Conservation (phyloP, 1,139 yeast species). For the Pichia sp. region DNA sequence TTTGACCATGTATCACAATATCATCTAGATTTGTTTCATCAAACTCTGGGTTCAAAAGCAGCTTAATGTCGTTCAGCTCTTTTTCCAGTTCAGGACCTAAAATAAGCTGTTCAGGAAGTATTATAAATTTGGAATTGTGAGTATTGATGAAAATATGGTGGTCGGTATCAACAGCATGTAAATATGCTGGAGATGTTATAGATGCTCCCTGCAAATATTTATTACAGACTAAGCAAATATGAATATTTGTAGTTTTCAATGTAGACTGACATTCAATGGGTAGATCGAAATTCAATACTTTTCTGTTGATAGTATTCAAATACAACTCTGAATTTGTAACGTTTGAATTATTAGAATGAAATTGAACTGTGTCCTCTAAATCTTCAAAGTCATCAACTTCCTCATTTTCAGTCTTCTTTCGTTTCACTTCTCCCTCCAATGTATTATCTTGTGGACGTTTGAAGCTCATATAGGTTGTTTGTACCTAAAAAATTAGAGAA, state of each 20-base stretch:
- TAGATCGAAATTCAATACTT: constrained; percentile 59
- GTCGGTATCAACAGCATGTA: constrained; percentile 53
- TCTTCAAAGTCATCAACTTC: constrained; percentile 12
- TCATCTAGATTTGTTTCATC: constrained; percentile 27
- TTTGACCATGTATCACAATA: constrained; percentile 26
- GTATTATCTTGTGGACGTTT: neutral
- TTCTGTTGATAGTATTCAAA: constrained; percentile 49
- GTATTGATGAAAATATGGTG: constrained; percentile 63
- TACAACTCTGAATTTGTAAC: constrained; percentile 28
- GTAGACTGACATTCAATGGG: constrained; percentile 62
- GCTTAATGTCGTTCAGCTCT: constrained; percentile 45
- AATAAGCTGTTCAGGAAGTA: constrained; percentile 55
- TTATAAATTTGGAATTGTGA: constrained; percentile 40
- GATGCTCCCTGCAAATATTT: constrained; percentile 66
- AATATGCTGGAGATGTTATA: constrained; percentile 54
- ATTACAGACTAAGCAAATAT: constrained; percentile 71
- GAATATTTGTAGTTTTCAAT: constrained; percentile 52
- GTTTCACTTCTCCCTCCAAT: neutral
- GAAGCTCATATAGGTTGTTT: neutral
- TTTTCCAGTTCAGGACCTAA: constrained; percentile 26
- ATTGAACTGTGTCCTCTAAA: constrained; percentile 6
- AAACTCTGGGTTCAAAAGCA: constrained; percentile 48
- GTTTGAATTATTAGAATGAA: neutral
- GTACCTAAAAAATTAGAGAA: too few species aligned
- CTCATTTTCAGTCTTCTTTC: neutral